Percentiles rank a stretch among this genome's conserved stretches.
phyloP scores from a whole-genome alignment of 106 monocot genomes.

The Platanthera zijinensis region DNA sequence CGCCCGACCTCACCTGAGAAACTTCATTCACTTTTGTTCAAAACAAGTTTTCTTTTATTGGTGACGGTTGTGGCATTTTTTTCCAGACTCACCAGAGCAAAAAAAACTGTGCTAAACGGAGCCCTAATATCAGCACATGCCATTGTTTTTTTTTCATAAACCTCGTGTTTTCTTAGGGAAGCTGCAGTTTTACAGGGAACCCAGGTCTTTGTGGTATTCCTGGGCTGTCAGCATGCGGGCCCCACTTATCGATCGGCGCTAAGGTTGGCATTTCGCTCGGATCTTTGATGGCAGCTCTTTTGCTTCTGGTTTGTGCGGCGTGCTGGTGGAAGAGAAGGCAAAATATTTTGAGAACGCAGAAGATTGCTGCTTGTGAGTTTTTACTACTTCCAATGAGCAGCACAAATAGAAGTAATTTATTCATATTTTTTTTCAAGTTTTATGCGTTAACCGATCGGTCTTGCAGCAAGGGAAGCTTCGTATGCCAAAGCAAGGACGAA shows the following conservation, averaged over 20 bases:
- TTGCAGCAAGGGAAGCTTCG: constrained; percentile 87
- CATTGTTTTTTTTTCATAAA: neutral
- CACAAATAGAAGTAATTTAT: neutral
- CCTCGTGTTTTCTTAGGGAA: constrained; percentile 9
- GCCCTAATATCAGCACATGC: too few species aligned
- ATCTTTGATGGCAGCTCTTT: constrained; percentile 37
- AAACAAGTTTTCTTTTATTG: too few species aligned
- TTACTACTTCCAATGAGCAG: neutral
- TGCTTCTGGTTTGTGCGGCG: constrained; percentile 32
- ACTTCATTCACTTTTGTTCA: too few species aligned
- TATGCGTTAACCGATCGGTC: neutral
- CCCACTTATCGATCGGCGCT: constrained; percentile 58
- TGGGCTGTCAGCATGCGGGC: constrained; percentile 69
- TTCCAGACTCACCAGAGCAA: too few species aligned
- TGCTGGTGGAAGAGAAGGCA: constrained; percentile 97
- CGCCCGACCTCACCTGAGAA: too few species aligned
- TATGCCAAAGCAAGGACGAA: constrained; percentile 84
- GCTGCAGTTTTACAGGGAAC: constrained; percentile 82
- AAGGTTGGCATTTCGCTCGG: constrained; percentile 76
- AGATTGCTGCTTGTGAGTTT: constrained; percentile 59
- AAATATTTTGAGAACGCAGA: constrained; percentile 74
- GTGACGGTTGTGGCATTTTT: too few species aligned
- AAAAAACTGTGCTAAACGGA: too few species aligned
- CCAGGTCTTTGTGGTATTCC: constrained; percentile 89
- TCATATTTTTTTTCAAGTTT: neutral